Percentiles rank a stretch among this genome's conserved stretches.
phyloP scores from a whole-genome alignment of 306 rosid genomes.

The Amphicarpaea edgeworthii region DNA sequence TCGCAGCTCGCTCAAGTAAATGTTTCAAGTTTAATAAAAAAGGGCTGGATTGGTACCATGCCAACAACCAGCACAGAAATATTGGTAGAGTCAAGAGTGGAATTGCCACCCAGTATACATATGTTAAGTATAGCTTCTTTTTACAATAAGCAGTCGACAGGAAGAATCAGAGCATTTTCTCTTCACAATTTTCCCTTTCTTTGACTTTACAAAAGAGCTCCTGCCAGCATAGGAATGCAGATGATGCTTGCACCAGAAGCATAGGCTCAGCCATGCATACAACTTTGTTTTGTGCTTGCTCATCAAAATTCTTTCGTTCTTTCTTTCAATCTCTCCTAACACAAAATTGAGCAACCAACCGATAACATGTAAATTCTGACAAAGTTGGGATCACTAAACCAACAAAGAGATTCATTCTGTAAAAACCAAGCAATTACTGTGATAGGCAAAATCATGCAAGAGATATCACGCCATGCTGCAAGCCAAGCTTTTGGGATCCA shows the following conservation, averaged over 20 bases:
- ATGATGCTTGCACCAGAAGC: slow-evolving; percentile 36
- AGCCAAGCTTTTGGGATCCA: too few species aligned
- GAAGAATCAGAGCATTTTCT: slow-evolving; percentile 12
- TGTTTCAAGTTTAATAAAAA: slow-evolving; percentile 21
- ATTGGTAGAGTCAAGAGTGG: not conserved
- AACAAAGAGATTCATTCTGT: too few species aligned
- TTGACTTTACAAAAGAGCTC: slow-evolving; percentile 28
- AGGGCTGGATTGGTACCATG: slow-evolving; percentile 12
- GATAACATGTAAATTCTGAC: too few species aligned
- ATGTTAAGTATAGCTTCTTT: slow-evolving; percentile 23
- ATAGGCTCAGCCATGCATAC: slow-evolving; percentile 2
- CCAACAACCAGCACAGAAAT: slow-evolving; percentile 19
- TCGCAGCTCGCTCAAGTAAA: not conserved
- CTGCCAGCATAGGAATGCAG: slow-evolving; percentile 17
- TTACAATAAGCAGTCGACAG: slow-evolving; percentile 14
- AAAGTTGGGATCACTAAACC: too few species aligned
- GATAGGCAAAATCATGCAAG: too few species aligned
- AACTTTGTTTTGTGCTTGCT: not conserved
- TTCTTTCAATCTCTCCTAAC: too few species aligned
- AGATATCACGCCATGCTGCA: too few species aligned
- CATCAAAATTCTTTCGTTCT: too few species aligned
- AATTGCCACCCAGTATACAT: slow-evolving; percentile 33
- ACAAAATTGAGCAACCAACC: too few species aligned
- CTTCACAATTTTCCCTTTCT: slow-evolving; percentile 29
- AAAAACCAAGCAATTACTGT: too few species aligned